These are phyloP conservation scores for Beauveria australis DNA, from an alignment of 2,329 filamentous ascomycete genomes.

Conservation along the genomic window DNA sequence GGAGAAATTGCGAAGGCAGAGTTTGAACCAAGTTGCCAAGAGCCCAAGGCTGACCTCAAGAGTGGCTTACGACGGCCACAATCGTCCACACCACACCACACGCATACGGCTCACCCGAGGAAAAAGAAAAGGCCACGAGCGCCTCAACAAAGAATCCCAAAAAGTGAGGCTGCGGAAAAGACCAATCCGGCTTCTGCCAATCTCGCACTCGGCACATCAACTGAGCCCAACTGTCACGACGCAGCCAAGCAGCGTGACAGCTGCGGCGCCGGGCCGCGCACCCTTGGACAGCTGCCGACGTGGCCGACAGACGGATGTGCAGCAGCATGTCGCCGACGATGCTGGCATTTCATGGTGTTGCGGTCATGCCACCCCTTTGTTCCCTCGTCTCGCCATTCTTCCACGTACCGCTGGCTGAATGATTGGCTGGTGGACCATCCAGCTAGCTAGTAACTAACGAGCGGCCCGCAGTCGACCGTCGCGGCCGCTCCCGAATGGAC, in stretches of 20 bases:
- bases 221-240: constrained; percentile 6
- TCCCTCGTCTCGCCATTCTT: not conserved
- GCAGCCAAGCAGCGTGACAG: constrained; percentile 5
- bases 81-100: not conserved
- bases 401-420: not conserved
- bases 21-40: not conserved
- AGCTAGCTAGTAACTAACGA: constrained; percentile 6
- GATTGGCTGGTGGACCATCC: not conserved
- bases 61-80: not conserved
- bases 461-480: constrained; percentile 9
- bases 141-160: not conserved
- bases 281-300: constrained; percentile 3
- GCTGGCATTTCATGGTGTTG: not conserved
- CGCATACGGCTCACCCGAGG: not conserved
- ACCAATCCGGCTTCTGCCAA: not conserved
- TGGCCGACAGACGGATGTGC: constrained; percentile 1
- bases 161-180: not conserved
- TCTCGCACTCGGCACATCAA: not conserved
- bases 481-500: constrained; percentile 9
- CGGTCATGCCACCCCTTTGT: not conserved
- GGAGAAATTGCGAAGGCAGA: not conserved
- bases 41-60: not conserved
- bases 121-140: not conserved
- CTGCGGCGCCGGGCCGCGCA: not conserved
- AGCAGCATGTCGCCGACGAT: not conserved